phyloP scores from a whole-genome alignment of 805 yeast species.

The Starmerella tilneyi region DNA sequence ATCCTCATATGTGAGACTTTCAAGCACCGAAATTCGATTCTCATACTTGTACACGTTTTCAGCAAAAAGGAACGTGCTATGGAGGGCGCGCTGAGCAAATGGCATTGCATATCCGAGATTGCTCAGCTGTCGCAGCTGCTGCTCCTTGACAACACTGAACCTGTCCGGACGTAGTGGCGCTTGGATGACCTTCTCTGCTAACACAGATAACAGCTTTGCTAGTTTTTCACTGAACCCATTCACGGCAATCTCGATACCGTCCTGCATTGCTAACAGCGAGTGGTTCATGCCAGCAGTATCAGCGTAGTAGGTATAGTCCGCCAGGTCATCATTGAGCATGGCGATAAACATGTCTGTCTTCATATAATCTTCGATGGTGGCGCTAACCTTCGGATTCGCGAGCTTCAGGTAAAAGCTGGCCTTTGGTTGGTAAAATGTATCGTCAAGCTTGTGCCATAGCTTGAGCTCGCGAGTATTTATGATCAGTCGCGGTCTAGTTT shows the following conservation, averaged over 20 bases:
- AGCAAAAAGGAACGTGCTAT: constrained; percentile 53
- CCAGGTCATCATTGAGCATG: constrained; percentile 61
- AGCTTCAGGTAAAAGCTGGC: constrained; percentile 58
- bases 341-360: constrained; percentile 56
- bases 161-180: constrained; percentile 48
- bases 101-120: constrained; percentile 70
- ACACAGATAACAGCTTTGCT: constrained; percentile 48
- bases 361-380: constrained; percentile 35
- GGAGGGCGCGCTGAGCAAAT: constrained; percentile 60
- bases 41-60: constrained; percentile 58
- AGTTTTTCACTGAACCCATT: constrained; percentile 81
- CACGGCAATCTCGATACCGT: constrained; percentile 58
- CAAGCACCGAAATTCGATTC: constrained; percentile 51
- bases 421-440: constrained; percentile 79
- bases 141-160: constrained; percentile 58
- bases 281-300: constrained; percentile 65
- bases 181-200: constrained; percentile 43
- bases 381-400: constrained; percentile 39
- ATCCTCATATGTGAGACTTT: constrained; percentile 31
- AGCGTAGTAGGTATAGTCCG: constrained; percentile 74
- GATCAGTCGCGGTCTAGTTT: constrained; percentile 52
- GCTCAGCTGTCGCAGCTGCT: constrained; percentile 47
- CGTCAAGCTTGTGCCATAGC: constrained; percentile 83
- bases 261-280: constrained; percentile 48
- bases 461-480: constrained; percentile 31